Evolutionary conservation across 768 basidiomycete species (phyloP).

Genomic region (Crucibulum laeve): DNA sequence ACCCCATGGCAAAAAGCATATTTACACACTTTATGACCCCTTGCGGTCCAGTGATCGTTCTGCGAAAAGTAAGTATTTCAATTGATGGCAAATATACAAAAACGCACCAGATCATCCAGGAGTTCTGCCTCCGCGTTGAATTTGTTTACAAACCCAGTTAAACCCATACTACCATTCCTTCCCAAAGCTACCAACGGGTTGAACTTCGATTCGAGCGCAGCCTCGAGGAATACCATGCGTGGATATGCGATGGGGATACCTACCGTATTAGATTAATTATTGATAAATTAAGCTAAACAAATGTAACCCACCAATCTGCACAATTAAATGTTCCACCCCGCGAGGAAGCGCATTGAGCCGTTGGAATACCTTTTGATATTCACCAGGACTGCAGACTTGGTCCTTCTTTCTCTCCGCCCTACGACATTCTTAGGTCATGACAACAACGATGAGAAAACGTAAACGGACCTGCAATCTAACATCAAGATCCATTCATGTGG

Average conservation of each 20-base stretch:
- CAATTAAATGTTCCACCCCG: conserved; percentile 74
- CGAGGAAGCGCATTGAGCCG: conserved; percentile 57
- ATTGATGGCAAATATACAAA: neutral
- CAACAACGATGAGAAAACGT: conserved; percentile 3
- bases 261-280: conserved; percentile 13
- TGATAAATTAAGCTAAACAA: neutral
- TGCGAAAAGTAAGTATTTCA: conserved; percentile 15
- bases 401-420: conserved; percentile 84
- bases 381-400: conserved; percentile 68
- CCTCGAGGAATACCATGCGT: conserved; percentile 86
- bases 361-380: conserved; percentile 74
- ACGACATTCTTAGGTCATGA: neutral
- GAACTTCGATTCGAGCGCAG: conserved; percentile 70
- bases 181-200: conserved; percentile 83
- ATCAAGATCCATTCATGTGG: conserved; percentile 72
- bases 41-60: conserved; percentile 94
- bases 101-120: conserved; percentile 79
- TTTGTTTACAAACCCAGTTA: conserved; percentile 82
- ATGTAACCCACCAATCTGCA: conserved; percentile 61
- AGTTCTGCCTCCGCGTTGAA: conserved; percentile 93
- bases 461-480: conserved; percentile 73
- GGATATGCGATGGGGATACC: conserved; percentile 89
- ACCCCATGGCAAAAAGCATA: neutral
- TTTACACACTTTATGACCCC: conserved; percentile 59
- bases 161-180: conserved; percentile 57